Conservation (phyloP, 2,329 filamentous ascomycete species). For the Basipetospora chlamydospora region DNA sequence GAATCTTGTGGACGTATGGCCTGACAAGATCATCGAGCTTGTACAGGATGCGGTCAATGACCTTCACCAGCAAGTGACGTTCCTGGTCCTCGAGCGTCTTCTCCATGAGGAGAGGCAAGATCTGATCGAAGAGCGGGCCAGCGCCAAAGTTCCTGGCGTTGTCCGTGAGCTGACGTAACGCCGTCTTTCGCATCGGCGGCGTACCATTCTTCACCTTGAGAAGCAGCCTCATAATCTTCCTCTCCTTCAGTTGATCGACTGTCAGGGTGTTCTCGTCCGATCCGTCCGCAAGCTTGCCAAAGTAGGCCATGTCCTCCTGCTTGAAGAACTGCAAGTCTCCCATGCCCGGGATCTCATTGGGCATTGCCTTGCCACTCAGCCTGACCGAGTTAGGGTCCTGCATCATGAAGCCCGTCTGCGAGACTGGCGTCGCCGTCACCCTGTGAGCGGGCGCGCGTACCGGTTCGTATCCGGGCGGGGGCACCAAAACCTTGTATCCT, state of each 20-base stretch:
- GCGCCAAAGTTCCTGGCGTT: conserved; percentile 95
- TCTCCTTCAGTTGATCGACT: conserved; percentile 90
- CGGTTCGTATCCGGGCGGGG: conserved; percentile 83
- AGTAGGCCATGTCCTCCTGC: conserved; percentile 96
- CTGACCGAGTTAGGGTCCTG: conserved; percentile 81
- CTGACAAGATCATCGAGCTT: conserved; percentile 94
- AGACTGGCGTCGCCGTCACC: conserved; percentile 45
- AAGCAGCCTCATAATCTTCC: conserved; percentile 94
- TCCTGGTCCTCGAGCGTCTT: conserved; percentile 96
- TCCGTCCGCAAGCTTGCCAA: conserved; percentile 90
- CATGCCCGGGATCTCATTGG: conserved; percentile 89
- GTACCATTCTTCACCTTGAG: conserved; percentile 99
- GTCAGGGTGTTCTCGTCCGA: conserved; percentile 82
- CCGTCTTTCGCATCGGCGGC: conserved; percentile 96
- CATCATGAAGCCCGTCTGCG: conserved; percentile 89
- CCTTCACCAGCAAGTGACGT: conserved; percentile 94
- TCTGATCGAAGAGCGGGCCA: conserved; percentile 90
- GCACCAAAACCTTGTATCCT: conserved; percentile 83
- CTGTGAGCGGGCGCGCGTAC: conserved; percentile 64
- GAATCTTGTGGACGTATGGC: conserved; percentile 93
- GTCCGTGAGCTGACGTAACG: conserved; percentile 89
- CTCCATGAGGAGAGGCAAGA: conserved; percentile 93
- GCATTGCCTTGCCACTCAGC: conserved; percentile 75
- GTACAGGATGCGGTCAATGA: conserved; percentile 96
- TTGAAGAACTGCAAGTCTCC: conserved; percentile 98